Conservation (phyloP, 1,284 basidiomycete species). For the Hypsizygus ulmarius region DNA sequence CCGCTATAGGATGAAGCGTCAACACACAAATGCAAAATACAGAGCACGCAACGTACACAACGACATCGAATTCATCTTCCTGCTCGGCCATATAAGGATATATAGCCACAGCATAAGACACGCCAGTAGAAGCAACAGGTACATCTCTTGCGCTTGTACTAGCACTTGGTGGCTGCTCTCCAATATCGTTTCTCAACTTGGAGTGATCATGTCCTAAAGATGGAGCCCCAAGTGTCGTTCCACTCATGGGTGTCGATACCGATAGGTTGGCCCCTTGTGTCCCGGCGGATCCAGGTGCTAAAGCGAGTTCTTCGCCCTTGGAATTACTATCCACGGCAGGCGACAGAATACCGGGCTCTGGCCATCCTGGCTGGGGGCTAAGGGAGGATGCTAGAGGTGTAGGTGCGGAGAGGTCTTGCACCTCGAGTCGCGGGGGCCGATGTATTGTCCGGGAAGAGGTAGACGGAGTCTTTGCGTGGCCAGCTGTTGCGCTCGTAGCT, state of each 20-base stretch:
- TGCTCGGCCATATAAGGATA: constrained; percentile 96
- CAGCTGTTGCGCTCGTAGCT: constrained; percentile 35
- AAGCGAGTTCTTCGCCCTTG: constrained; percentile 38
- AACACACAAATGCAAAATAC: constrained; percentile 15
- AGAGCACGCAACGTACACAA: constrained; percentile 65
- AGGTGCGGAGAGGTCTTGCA: constrained; percentile 48
- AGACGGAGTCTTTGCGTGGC: constrained; percentile 39
- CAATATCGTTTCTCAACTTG: constrained; percentile 20
- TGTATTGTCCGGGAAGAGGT: constrained; percentile 33
- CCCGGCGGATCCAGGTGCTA: constrained; percentile 27
- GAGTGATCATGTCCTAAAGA: constrained; percentile 18
- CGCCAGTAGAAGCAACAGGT: constrained; percentile 51
- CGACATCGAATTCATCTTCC: constrained; percentile 97
- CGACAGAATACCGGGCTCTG: constrained; percentile 61
- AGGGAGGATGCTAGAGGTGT: constrained; percentile 47
- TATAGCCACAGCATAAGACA: constrained; percentile 88
- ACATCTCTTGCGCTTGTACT: constrained; percentile 29
- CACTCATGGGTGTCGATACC: constrained; percentile 26
- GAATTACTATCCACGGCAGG: constrained; percentile 42
- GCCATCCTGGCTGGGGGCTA: constrained; percentile 68
- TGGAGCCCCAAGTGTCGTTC: constrained; percentile 21
- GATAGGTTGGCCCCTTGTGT: constrained; percentile 23
- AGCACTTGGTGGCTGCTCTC: constrained; percentile 23
- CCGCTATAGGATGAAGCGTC: constrained; percentile 45
- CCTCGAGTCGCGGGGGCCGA: constrained; percentile 65